Conservation (phyloP, 2,329 filamentous ascomycete genomes). For the Xylariaceae sp. region DNA sequence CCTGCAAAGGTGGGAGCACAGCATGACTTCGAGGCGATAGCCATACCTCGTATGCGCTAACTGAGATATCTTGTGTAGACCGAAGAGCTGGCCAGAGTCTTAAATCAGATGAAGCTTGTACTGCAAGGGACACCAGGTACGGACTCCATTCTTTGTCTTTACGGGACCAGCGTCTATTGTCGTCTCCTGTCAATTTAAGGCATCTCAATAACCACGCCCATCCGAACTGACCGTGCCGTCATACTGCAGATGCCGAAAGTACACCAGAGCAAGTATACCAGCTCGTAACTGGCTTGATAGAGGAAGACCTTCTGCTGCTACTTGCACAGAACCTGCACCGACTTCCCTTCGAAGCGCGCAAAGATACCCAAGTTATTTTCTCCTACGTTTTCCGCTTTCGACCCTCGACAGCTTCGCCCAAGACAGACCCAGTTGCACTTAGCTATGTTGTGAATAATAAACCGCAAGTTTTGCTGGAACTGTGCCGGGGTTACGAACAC, state of each 20-base stretch:
- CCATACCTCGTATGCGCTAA: slow-evolving; percentile 17
- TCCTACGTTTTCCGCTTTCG: slow-evolving; percentile 92
- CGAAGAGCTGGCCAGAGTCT: slow-evolving; percentile 81
- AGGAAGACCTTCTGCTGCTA: slow-evolving; percentile 82
- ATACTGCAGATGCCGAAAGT: slow-evolving; percentile 68
- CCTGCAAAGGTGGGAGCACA: slow-evolving; percentile 38
- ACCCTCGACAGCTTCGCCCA: slow-evolving; percentile 60
- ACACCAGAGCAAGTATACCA: slow-evolving; percentile 84
- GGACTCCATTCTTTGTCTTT: no score
- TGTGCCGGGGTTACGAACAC: slow-evolving; percentile 86
- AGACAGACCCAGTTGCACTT: slow-evolving; percentile 76
- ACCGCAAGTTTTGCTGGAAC: slow-evolving; percentile 79
- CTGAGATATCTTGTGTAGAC: slow-evolving; percentile 47
- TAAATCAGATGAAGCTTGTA: slow-evolving; percentile 87
- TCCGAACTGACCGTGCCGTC: not conserved
- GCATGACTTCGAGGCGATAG: slow-evolving; percentile 3
- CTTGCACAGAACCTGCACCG: slow-evolving; percentile 79
- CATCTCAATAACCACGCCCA: slow-evolving; percentile 10
- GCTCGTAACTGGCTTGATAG: slow-evolving; percentile 77
- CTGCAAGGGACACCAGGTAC: slow-evolving; percentile 90
- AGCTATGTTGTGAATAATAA: slow-evolving; percentile 83
- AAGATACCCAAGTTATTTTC: slow-evolving; percentile 93
- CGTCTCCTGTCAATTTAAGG: no score
- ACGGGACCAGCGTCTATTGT: no score
- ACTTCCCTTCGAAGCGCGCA: slow-evolving; percentile 91